Conservation (phyloP, 768 basidiomycete genomes). For the Fibroporia radiculosa region DNA sequence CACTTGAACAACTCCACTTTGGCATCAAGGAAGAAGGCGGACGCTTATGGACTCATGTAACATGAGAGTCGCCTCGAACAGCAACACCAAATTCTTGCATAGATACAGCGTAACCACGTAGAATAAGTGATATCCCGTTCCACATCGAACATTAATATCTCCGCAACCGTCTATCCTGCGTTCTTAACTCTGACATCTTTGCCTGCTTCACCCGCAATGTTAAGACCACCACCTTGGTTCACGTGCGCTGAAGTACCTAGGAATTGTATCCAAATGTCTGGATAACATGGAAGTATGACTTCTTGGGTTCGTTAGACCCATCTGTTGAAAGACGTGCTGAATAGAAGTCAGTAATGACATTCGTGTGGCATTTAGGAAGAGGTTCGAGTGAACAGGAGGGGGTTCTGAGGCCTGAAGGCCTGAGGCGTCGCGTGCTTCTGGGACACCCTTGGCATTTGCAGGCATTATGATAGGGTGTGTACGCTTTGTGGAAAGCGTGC, state of each 20-base stretch:
- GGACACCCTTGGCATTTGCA: constrained; percentile 47
- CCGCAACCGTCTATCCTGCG: constrained; percentile 55
- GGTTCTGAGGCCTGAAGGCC: too few relatives aligned
- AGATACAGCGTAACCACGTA: too few relatives aligned
- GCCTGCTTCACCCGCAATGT: constrained; percentile 44
- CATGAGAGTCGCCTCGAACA: neutral
- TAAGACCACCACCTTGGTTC: constrained; percentile 62
- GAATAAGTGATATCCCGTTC: too few relatives aligned
- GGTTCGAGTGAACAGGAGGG: constrained; percentile 65
- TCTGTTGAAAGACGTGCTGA: constrained; percentile 36
- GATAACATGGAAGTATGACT: constrained; percentile 80
- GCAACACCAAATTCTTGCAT: too few relatives aligned
- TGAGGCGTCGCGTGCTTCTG: constrained; percentile 48
- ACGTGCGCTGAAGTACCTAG: constrained; percentile 45
- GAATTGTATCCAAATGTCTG: constrained; percentile 80
- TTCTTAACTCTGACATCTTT: constrained; percentile 49
- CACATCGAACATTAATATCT: constrained; percentile 71
- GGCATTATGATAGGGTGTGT: constrained; percentile 93
- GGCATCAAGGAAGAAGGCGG: constrained; percentile 53
- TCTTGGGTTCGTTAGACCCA: constrained; percentile 26
- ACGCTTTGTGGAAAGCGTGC: too few relatives aligned
- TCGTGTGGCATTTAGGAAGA: constrained; percentile 71
- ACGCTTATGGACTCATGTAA: constrained; percentile 43
- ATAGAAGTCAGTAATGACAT: constrained; percentile 50
- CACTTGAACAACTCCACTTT: constrained; percentile 38